A percentile compares a stretch with the other conserved stretches of the same genome.
phyloP scores from a whole-genome alignment of 139 green algal species.

The Micractinium sp. region DNA sequence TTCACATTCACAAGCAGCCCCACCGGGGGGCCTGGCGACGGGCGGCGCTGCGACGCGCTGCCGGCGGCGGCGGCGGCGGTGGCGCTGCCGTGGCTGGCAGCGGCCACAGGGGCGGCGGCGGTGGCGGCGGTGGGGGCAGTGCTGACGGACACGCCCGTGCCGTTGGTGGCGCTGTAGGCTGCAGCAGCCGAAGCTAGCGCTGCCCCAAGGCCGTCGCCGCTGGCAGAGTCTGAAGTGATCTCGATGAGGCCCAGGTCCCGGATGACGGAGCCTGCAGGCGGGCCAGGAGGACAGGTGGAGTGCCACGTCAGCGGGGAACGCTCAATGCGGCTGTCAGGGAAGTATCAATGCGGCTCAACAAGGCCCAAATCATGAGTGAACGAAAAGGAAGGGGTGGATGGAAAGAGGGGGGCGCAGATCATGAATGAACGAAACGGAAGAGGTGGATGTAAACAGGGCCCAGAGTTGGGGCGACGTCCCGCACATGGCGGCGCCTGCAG shows the following conservation, averaged over 20 bases:
- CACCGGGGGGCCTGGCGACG: not conserved
- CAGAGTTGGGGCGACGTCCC: too few relatives aligned
- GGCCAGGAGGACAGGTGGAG: not conserved
- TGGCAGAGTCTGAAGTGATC: not conserved
- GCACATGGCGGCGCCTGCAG: too few relatives aligned
- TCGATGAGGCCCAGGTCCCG: constrained; percentile 13
- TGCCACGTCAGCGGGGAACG: too few relatives aligned
- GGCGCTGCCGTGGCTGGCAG: not conserved
- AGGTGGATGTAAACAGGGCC: too few relatives aligned
- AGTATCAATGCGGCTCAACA: too few relatives aligned
- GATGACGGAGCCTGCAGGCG: not conserved
- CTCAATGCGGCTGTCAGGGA: too few relatives aligned
- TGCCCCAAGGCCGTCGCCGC: not conserved
- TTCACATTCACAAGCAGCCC: constrained; percentile 86
- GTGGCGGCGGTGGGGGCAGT: not conserved
- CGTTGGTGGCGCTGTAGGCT: not conserved
- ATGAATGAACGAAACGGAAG: too few relatives aligned
- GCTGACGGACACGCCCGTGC: not conserved
- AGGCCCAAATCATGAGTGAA: too few relatives aligned
- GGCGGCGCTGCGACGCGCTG: not conserved
- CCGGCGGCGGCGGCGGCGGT: not conserved
- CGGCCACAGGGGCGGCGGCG: not conserved
- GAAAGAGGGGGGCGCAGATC: too few relatives aligned
- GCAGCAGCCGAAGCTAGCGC: not conserved
- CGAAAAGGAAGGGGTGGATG: too few relatives aligned